Conservation (phyloP, 495 filamentous ascomycete species). For the Neurospora pannonica region DNA sequence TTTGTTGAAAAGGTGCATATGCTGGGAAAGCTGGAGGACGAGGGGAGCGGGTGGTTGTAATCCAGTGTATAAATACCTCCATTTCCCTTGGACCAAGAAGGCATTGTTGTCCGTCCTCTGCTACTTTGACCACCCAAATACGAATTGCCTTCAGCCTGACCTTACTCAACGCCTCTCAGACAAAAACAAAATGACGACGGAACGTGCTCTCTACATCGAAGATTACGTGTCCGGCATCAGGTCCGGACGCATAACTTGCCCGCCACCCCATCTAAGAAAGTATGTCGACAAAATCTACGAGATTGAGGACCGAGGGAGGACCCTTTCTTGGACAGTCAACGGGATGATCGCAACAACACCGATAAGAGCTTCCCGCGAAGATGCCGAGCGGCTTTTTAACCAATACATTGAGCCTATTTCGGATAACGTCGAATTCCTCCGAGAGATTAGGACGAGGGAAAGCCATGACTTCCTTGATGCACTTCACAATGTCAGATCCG, state of each 20-base stretch:
- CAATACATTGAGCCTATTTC: not conserved
- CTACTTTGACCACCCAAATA: not conserved
- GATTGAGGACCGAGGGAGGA: not conserved
- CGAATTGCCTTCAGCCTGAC: not conserved
- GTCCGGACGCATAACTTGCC: not conserved
- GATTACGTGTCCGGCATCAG: not conserved
- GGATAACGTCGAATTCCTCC: not conserved
- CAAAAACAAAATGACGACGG: not conserved
- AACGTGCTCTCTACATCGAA: not conserved
- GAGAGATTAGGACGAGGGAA: not conserved
- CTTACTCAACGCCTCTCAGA: not conserved
- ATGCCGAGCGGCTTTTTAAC: not conserved
- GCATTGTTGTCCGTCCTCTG: not conserved
- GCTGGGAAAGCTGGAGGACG: too few species aligned
- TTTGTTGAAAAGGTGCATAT: too few species aligned
- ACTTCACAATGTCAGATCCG: not conserved
- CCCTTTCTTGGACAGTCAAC: not conserved
- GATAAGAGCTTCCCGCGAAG: accelerated
- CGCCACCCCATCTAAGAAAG: not conserved
- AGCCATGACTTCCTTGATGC: not conserved
- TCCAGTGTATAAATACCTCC: not conserved
- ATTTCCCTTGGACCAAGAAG: not conserved
- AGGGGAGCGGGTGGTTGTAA: not conserved
- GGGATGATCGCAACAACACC: not conserved
- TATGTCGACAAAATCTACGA: not conserved